Conservation (phyloP, 164 flowering plant genomes). For the Magnolia kwangsiensis region DNA sequence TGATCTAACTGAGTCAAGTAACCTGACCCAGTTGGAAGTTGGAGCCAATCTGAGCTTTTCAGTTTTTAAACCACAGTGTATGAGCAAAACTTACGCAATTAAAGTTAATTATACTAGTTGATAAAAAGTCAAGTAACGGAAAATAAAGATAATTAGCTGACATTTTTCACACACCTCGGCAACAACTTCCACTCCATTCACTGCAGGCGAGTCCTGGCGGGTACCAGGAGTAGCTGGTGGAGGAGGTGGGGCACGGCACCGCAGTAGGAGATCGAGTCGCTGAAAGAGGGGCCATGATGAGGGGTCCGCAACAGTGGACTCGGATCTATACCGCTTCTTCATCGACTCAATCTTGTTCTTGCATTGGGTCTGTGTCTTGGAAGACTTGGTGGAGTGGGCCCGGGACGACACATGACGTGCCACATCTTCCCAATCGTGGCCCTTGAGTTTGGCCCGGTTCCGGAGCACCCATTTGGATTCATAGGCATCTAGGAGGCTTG, state of each 20-base stretch:
- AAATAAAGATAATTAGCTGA: not conserved
- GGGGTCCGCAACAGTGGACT: constrained; percentile 52
- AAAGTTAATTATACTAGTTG: too few relatives aligned
- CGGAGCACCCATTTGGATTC: constrained; percentile 81
- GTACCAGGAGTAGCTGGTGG: not conserved
- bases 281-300: constrained; percentile 83
- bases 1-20: too few relatives aligned
- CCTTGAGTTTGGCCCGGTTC: constrained; percentile 94
- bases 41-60: too few relatives aligned
- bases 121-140: not conserved
- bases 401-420: constrained; percentile 67
- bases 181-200: not conserved
- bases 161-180: constrained; percentile 3
- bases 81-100: too few relatives aligned
- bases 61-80: too few relatives aligned
- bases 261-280: constrained; percentile 65
- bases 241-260: constrained; percentile 38
- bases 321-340: constrained; percentile 88
- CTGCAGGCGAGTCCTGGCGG: not conserved
- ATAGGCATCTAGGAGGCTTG: constrained; percentile 76
- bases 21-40: too few relatives aligned
- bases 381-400: constrained; percentile 44
- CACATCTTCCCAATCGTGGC: constrained; percentile 96
- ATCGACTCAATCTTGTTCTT: constrained; percentile 98
- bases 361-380: constrained; percentile 93